These are phyloP conservation scores for Sextonia rubra DNA, from an alignment of 164 flowering plant species.

Conservation along the genomic window DNA sequence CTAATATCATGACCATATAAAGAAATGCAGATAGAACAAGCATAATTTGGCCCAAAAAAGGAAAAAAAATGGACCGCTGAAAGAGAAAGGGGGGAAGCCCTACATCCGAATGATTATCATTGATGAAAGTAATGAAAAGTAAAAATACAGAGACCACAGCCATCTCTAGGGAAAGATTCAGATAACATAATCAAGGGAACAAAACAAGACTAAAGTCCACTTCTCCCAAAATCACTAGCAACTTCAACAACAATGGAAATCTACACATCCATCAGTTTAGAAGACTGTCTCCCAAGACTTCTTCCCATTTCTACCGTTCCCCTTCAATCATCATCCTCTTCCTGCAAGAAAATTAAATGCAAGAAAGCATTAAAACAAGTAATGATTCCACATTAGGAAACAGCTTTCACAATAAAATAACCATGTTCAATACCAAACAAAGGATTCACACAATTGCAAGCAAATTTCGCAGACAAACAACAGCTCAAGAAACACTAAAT, in stretches of 20 bases:
- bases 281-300: background rate
- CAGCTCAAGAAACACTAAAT: no score
- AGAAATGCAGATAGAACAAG: no score
- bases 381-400: no score
- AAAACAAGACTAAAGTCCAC: background rate
- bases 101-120: background rate
- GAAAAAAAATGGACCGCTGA: background rate
- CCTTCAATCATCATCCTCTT: background rate
- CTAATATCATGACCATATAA: no score
- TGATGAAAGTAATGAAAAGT: background rate
- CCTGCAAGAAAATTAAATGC: background rate
- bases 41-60: background rate
- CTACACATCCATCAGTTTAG: background rate
- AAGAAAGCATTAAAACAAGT: no score
- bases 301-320: background rate
- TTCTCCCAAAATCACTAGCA: background rate
- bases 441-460: no score
- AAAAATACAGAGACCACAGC: background rate
- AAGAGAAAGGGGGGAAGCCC: background rate
- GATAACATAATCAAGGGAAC: background rate
- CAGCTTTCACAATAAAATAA: no score
- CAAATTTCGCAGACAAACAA: no score
- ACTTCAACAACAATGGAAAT: background rate
- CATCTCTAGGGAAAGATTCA: background rate
- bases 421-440: no score